Conservation (phyloP, 345 rosid species). For the Psidium friedrichsthalianum region DNA sequence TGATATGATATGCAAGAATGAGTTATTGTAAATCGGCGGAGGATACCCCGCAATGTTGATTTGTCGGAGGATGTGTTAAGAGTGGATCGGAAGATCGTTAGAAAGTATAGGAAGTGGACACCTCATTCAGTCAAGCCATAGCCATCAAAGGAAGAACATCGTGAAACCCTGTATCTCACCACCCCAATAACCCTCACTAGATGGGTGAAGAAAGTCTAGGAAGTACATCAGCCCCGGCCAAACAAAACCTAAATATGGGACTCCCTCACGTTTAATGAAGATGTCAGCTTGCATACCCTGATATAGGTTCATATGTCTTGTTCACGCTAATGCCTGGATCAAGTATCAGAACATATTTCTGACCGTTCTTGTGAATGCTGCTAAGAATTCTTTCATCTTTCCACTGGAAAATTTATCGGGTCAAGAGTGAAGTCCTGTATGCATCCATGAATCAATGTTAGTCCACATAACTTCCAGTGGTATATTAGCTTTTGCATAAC, state of each 20-base stretch:
- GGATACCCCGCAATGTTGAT: constrained; percentile 50
- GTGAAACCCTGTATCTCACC: constrained; percentile 43
- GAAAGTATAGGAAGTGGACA: constrained; percentile 35
- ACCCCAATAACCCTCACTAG: constrained; percentile 30
- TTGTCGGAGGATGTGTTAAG: constrained; percentile 58
- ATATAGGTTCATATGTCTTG: constrained; percentile 28
- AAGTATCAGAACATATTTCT: constrained; percentile 48
- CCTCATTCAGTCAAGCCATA: constrained; percentile 80
- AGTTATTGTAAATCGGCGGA: too few relatives aligned
- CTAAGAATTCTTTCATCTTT: constrained; percentile 33
- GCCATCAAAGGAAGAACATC: constrained; percentile 51
- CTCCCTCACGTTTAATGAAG: constrained; percentile 42
- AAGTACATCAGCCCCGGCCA: constrained; percentile 67
- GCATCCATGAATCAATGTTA: constrained; percentile 68
- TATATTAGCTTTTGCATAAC: constrained; percentile 55
- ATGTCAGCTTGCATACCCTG: constrained; percentile 48
- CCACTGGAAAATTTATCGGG: constrained; percentile 44
- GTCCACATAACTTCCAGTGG: constrained; percentile 85
- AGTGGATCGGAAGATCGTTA: constrained; percentile 20
- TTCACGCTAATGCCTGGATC: constrained; percentile 67
- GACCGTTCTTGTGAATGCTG: constrained; percentile 41
- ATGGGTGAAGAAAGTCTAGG: constrained; percentile 59
- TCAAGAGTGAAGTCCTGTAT: constrained; percentile 59
- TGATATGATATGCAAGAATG: too few relatives aligned
- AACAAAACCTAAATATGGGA: constrained; percentile 49